phyloP scores from a whole-genome alignment of 768 basidiomycete species.

The Amanita thiersii region DNA sequence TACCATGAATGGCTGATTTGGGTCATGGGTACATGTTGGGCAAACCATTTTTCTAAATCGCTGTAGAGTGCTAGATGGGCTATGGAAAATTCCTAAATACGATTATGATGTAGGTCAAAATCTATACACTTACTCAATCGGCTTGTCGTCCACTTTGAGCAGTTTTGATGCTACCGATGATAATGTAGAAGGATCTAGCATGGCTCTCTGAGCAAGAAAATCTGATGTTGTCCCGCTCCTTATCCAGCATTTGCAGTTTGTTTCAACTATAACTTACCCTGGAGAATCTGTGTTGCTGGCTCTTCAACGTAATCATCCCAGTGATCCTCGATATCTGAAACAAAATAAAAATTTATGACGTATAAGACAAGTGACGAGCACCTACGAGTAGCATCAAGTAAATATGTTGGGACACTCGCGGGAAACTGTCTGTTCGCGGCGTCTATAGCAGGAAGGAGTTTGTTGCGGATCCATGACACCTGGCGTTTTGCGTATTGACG shows the following conservation, averaged over 20 bases:
- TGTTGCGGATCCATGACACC: constrained; percentile 87
- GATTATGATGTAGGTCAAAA: constrained; percentile 6
- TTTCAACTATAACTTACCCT: constrained; percentile 31
- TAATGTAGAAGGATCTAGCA: constrained; percentile 51
- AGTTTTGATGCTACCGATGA: constrained; percentile 48
- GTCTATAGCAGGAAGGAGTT: constrained; percentile 67
- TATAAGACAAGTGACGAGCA: background rate
- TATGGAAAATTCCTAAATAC: constrained; percentile 19
- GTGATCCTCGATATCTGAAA: constrained; percentile 38
- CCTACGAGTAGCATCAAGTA: constrained; percentile 65
- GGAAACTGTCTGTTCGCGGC: constrained; percentile 32
- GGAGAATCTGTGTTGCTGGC: constrained; percentile 38
- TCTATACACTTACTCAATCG: constrained; percentile 31
- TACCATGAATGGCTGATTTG: constrained; percentile 58
- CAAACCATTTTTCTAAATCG: constrained; percentile 56
- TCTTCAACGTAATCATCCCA: constrained; percentile 54
- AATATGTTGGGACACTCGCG: constrained; percentile 29
- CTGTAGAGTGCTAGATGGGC: constrained; percentile 47
- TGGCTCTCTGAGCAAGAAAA: constrained; percentile 38
- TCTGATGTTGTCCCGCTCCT: constrained; percentile 33
- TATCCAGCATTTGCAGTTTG: background rate
- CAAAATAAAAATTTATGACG: constrained; percentile 5
- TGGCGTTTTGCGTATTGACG: constrained; percentile 89
- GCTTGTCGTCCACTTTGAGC: constrained; percentile 35
- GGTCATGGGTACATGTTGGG: constrained; percentile 50